These are phyloP conservation scores for Penicillium sp. DNA, from an alignment of 2,329 filamentous ascomycete genomes.

Conservation along the genomic window DNA sequence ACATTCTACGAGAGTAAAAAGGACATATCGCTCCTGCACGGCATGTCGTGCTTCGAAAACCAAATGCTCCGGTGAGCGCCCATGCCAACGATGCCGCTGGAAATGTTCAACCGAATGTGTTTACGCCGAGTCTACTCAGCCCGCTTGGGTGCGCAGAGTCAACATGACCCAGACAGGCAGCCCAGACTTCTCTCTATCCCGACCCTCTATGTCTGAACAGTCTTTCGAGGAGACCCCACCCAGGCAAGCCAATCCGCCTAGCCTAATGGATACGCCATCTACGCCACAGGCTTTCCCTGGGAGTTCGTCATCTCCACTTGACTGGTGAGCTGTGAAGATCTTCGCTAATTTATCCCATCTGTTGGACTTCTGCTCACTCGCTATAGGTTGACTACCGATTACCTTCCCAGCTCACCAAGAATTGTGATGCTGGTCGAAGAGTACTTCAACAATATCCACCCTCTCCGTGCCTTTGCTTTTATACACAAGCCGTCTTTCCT, in stretches of 20 bases:
- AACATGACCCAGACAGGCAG: not conserved
- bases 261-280: not conserved
- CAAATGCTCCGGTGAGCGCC: constrained; percentile 18
- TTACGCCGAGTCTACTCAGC: constrained; percentile 16
- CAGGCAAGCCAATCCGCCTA: not conserved
- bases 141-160: constrained; percentile 15
- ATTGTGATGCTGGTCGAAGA: constrained; percentile 14
- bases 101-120: constrained; percentile 4
- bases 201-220: not conserved
- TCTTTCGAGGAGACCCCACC: not conserved
- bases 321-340: constrained; percentile 5
- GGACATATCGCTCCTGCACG: constrained; percentile 17
- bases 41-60: constrained; percentile 17
- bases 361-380: not conserved
- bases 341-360: not conserved
- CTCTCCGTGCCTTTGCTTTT: constrained; percentile 17
- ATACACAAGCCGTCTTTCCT: constrained; percentile 17
- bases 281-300: not conserved
- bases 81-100: constrained; percentile 15
- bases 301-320: not conserved
- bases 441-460: constrained; percentile 19
- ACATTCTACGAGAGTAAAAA: constrained; percentile 9
- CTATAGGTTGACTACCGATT: constrained; percentile 7
- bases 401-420: constrained; percentile 9
- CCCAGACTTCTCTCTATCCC: not conserved